These are phyloP conservation scores for Colletotrichum simmondsii DNA, from an alignment of 2,329 filamentous ascomycete genomes.

Conservation along the genomic window DNA sequence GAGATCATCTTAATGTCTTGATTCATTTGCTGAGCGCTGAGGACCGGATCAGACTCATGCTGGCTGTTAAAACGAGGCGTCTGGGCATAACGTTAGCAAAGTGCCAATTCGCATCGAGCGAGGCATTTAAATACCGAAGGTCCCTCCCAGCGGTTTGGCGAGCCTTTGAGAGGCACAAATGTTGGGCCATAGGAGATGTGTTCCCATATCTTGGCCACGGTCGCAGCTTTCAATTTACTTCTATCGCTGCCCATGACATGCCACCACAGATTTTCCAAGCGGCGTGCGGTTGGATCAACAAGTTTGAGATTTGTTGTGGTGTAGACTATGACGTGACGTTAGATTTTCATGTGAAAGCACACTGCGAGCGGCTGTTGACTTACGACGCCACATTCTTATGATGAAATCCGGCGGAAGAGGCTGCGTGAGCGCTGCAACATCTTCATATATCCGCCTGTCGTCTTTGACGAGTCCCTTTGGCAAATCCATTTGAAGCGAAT, in stretches of 20 bases:
- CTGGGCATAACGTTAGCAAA: slow-evolving; percentile 32
- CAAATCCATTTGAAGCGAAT: slow-evolving; percentile 34
- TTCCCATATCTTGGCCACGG: slow-evolving; percentile 66
- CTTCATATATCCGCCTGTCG: slow-evolving; percentile 35
- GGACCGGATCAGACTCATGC: slow-evolving; percentile 32
- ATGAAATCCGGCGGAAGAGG: slow-evolving; percentile 33
- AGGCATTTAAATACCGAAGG: slow-evolving; percentile 52
- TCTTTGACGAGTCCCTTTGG: slow-evolving; percentile 36
- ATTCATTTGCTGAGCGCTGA: slow-evolving; percentile 26
- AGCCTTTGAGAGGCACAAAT: slow-evolving; percentile 65
- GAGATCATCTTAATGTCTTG: slow-evolving; percentile 26
- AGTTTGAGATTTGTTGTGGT: slow-evolving; percentile 69
- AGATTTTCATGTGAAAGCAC: not conserved
- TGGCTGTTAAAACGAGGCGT: slow-evolving; percentile 30
- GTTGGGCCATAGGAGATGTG: slow-evolving; percentile 69
- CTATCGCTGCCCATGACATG: slow-evolving; percentile 72
- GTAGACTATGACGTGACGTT: slow-evolving; percentile 57
- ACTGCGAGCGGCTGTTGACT: slow-evolving; percentile 9
- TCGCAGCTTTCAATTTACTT: slow-evolving; percentile 61
- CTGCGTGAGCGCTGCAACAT: slow-evolving; percentile 31
- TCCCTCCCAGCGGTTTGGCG: slow-evolving; percentile 64
- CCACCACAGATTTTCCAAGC: slow-evolving; percentile 75
- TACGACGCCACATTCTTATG: slow-evolving; percentile 34
- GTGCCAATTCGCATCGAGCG: not conserved
- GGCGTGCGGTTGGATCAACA: slow-evolving; percentile 70